These are phyloP conservation scores for Penicillium desertorum DNA, from an alignment of 495 filamentous ascomycete species.

Conservation along the genomic window DNA sequence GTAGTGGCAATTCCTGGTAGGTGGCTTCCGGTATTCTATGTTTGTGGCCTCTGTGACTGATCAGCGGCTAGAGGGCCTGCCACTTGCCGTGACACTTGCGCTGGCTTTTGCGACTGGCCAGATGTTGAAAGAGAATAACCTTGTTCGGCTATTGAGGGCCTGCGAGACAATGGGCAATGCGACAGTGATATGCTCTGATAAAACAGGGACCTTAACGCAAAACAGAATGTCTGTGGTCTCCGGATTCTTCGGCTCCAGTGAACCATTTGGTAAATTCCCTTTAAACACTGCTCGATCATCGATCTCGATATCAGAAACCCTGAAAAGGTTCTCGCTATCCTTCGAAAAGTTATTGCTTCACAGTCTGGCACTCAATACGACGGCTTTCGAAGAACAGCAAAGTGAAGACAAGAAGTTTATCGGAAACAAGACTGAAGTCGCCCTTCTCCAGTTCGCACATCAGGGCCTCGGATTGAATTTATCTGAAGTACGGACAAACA, in stretches of 20 bases:
- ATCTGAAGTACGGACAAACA: too few relatives aligned
- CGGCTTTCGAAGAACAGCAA: slow-evolving; percentile 61
- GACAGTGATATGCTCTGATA: slow-evolving; percentile 67
- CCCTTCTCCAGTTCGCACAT: slow-evolving; percentile 60
- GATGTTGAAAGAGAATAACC: slow-evolving; percentile 69
- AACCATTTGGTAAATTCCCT: too few relatives aligned
- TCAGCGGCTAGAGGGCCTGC: slow-evolving; percentile 54
- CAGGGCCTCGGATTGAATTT: slow-evolving; percentile 41
- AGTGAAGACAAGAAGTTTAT: slow-evolving; percentile 58
- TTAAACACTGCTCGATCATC: too few relatives aligned
- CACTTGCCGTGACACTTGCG: slow-evolving; percentile 66
- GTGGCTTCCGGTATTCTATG: slow-evolving; percentile 1
- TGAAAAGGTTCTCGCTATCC: too few relatives aligned
- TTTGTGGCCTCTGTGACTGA: slow-evolving; percentile 11
- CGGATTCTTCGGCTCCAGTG: too few relatives aligned
- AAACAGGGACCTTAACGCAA: slow-evolving; percentile 68
- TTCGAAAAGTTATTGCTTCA: too few relatives aligned
- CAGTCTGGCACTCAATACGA: slow-evolving; percentile 60
- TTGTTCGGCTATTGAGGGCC: slow-evolving; percentile 63
- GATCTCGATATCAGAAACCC: too few relatives aligned
- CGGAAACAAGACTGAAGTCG: slow-evolving; percentile 70
- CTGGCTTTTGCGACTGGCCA: slow-evolving; percentile 67
- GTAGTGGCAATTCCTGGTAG: slow-evolving; percentile 64
- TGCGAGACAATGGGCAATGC: slow-evolving; percentile 75
- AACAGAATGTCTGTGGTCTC: slow-evolving; percentile 52